Conservation (phyloP, 345 rosid genomes). For the Populus ilicifolia region DNA sequence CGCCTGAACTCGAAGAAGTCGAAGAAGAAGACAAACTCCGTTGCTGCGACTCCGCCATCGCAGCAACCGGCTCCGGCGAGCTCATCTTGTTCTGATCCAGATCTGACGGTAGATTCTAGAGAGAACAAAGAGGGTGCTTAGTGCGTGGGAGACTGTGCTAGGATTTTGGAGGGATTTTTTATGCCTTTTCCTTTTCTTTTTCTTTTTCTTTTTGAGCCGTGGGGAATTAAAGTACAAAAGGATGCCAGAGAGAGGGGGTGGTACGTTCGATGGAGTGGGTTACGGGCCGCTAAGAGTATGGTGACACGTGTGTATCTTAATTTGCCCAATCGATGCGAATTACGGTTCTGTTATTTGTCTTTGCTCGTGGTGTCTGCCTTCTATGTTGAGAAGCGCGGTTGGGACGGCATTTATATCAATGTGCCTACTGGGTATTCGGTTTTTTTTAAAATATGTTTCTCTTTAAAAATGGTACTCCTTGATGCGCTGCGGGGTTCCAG, state of each 20-base stretch:
- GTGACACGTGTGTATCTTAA: neutral
- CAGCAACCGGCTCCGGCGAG: conserved; percentile 15
- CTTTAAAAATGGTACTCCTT: no score
- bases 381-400: no score
- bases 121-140: neutral
- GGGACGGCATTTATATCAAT: no score
- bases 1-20: conserved; percentile 34
- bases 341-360: neutral
- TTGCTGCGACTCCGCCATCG: conserved; percentile 49
- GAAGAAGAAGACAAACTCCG: conserved; percentile 26
- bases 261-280: conserved; percentile 18
- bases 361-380: neutral
- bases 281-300: neutral
- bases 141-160: conserved; percentile 11
- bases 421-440: no score
- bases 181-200: neutral
- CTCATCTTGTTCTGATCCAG: conserved; percentile 35
- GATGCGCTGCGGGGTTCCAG: no score
- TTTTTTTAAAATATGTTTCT: no score
- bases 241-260: neutral
- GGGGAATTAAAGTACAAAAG: neutral
- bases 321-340: neutral
- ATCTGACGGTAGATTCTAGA: conserved; percentile 25
- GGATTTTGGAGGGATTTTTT: conserved; percentile 13
- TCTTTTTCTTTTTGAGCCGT: neutral